Evolutionary conservation across 352 stramenopile genomes (phyloP), one percentile per base, ranked within the genome.

Genomic region (Phytophthora fragariaefolia): DNA sequence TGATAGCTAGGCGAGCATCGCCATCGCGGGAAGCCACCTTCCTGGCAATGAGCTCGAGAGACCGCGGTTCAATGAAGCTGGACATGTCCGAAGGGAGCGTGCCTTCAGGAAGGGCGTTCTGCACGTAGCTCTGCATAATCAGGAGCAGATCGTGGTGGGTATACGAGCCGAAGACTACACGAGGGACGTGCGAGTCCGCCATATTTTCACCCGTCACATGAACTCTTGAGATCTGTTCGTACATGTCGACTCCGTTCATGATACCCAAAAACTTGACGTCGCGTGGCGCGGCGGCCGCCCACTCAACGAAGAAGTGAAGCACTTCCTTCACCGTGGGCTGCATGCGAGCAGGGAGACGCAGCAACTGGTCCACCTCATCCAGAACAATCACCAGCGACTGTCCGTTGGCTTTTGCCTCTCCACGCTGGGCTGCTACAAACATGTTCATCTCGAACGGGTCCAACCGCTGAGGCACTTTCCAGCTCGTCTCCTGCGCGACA

Each of bases 231-330:
- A 92, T 75, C 30, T 80, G 78, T 15, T 83, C 49, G 58, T 90
- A 87, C 84, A 92, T 89, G 62, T 92, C 84, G 50, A 91, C 62
- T 28, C 83, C 83, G 47, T 92, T 92, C 74, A 92, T 85, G 53
- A 92, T 86, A 13, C 79, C 80, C 47, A 92, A 42, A 42, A 92
- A 87, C 55, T 77, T 78, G 43, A 90, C 51, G 6, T 38, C 38
- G 13, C 69, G 56, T 2, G 79, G 49, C 5, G 76, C 69, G 18
- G 78, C 42, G 34, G 80, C 49, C 3, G 84, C 71, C 84, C 84
- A 92, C 7, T 69, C 74, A 28, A 89, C 71, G 20, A 90, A 69
- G 53, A 92, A 91, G 22, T 70, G 70, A 15, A 92, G 71, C 23
- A 92, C 34, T 18, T 81, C 63, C 42, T 87, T 75, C n/a, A 90